Percentiles rank a stretch among this genome's conserved stretches.
Conservation (phyloP, 441 rosid species). For the Erodium trifolium region DNA sequence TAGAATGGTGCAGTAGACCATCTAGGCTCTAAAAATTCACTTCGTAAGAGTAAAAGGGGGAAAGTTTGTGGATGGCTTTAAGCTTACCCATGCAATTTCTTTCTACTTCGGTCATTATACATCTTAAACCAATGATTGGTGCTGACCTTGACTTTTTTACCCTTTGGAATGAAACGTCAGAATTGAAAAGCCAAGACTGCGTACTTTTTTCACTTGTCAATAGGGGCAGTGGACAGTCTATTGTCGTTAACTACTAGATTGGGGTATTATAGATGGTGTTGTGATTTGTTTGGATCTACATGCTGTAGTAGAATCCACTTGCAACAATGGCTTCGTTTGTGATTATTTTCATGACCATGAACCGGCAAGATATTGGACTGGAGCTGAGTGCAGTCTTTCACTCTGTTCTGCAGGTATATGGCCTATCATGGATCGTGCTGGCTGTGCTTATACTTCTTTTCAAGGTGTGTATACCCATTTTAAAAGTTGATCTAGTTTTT, state of each 20-base stretch:
- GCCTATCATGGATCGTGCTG: slow-evolving; percentile 77
- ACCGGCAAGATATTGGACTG: background rate
- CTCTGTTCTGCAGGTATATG: slow-evolving; percentile 54
- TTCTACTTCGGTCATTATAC: background rate
- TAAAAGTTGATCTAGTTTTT: background rate
- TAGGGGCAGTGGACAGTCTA: background rate
- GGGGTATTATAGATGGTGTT: too few relatives aligned
- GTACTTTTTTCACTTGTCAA: background rate
- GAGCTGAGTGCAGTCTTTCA: background rate
- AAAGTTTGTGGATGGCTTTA: too few relatives aligned
- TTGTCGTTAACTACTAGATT: background rate
- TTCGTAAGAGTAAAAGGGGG: too few relatives aligned
- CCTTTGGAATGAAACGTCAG: background rate
- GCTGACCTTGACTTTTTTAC: background rate
- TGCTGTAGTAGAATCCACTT: too few relatives aligned
- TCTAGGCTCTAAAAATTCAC: too few relatives aligned
- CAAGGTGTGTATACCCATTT: slow-evolving; percentile 45
- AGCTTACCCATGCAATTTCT: background rate
- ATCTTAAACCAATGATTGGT: background rate
- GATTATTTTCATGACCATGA: slow-evolving; percentile 4
- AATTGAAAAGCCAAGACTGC: background rate
- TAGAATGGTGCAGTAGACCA: too few relatives aligned
- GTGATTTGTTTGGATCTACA: background rate
- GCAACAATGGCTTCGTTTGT: background rate
- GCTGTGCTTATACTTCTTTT: slow-evolving; percentile 70